Conservation (phyloP, 768 basidiomycete species). For the Imleria badia region DNA sequence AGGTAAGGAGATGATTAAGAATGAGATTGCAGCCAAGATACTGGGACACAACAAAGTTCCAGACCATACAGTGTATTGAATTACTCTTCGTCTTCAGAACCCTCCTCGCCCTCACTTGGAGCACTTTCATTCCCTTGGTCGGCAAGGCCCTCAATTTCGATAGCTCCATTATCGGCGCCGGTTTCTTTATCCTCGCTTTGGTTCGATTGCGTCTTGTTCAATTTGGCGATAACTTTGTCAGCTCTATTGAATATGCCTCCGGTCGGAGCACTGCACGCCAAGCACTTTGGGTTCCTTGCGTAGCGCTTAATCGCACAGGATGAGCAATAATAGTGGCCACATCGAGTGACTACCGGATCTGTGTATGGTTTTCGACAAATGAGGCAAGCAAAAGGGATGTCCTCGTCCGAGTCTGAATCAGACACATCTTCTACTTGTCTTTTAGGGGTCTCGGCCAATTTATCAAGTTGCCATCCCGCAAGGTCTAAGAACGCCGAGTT, state of each 20-base stretch:
- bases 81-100: conserved; percentile 34
- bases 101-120: conserved; percentile 25
- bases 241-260: conserved; percentile 96
- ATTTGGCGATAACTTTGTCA: conserved; percentile 87
- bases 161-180: conserved; percentile 37
- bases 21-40: conserved; percentile 27
- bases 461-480: conserved; percentile 98
- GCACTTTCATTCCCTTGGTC: conserved; percentile 28
- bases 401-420: conserved; percentile 75
- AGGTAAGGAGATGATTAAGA: conserved; percentile 16
- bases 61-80: conserved; percentile 25
- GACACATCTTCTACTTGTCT: conserved; percentile 56
- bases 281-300: conserved; percentile 91
- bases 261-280: conserved; percentile 91
- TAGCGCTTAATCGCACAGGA: conserved; percentile 95
- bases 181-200: conserved; percentile 47
- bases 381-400: conserved; percentile 97
- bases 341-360: conserved; percentile 93
- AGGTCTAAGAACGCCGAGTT: conserved; percentile 56
- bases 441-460: conserved; percentile 76
- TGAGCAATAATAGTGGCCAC: conserved; percentile 96
- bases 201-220: conserved; percentile 69
- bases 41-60: conserved; percentile 33
- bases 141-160: conserved; percentile 63
- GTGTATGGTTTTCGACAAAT: conserved; percentile 94